These are phyloP conservation scores for Penicillium macrosclerotiorum DNA, from an alignment of 495 filamentous ascomycete species.

Conservation along the genomic window DNA sequence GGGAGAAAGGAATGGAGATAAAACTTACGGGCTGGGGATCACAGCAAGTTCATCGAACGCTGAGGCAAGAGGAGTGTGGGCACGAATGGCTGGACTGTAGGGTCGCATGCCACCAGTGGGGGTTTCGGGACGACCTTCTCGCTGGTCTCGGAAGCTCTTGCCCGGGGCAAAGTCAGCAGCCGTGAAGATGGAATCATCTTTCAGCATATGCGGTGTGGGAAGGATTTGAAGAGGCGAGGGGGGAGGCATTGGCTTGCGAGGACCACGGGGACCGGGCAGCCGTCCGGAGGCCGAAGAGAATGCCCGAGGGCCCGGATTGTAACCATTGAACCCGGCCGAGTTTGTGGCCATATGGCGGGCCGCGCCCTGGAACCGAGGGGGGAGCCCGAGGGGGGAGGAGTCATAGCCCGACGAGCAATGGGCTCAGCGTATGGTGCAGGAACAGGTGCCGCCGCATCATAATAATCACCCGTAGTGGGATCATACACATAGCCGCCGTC, in stretches of 20 bases:
- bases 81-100: constrained; percentile 66
- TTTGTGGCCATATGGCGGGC: constrained; percentile 46
- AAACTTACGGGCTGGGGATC: constrained; percentile 88
- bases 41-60: constrained; percentile 82
- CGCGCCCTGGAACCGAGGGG: constrained; percentile 64
- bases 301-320: constrained; percentile 56
- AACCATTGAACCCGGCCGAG: constrained; percentile 45
- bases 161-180: constrained; percentile 89
- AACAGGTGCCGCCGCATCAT: constrained; percentile 51
- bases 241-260: constrained; percentile 66
- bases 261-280: constrained; percentile 45
- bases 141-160: constrained; percentile 61
- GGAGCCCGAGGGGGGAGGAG: constrained; percentile 81
- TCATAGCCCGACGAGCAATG: constrained; percentile 89
- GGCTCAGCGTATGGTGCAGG: constrained; percentile 73
- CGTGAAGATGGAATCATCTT: constrained; percentile 73
- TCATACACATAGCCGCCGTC: constrained; percentile 64
- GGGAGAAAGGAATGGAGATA: constrained; percentile 1
- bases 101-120: constrained; percentile 72
- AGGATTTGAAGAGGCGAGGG: constrained; percentile 71
- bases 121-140: constrained; percentile 74
- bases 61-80: constrained; percentile 73
- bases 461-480: constrained; percentile 68
- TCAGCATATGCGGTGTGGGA: constrained; percentile 83
- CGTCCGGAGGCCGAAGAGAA: constrained; percentile 66